phyloP scores from a whole-genome alignment of 2,329 filamentous ascomycete genomes.

The Cytospora paraplurivora region DNA sequence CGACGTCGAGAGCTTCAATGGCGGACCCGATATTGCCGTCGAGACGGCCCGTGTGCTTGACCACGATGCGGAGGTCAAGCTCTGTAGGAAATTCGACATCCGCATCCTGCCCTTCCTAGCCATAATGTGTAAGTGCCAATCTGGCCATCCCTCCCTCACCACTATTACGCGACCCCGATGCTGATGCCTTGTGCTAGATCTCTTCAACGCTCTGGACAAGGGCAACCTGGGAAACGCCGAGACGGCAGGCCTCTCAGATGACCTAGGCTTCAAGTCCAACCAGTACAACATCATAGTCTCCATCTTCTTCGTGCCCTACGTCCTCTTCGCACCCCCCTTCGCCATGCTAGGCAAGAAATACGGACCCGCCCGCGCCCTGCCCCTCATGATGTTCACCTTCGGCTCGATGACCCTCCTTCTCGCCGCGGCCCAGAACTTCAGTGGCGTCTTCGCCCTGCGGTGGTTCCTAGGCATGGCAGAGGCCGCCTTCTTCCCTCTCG shows the following conservation, averaged over 20 bases:
- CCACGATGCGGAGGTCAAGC: slow-evolving; percentile 43
- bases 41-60: slow-evolving; percentile 41
- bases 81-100: slow-evolving; percentile 49
- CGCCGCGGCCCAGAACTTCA: slow-evolving; percentile 59
- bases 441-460: slow-evolving; percentile 65
- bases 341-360: slow-evolving; percentile 69
- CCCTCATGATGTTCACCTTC: slow-evolving; percentile 66
- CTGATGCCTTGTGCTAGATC: slow-evolving; percentile 35
- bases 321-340: slow-evolving; percentile 67
- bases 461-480: slow-evolving; percentile 73
- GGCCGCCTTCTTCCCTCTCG: slow-evolving; percentile 69
- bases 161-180: background rate
- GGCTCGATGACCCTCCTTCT: slow-evolving; percentile 65
- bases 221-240: slow-evolving; percentile 59
- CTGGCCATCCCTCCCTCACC: background rate
- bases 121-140: slow-evolving; percentile 42
- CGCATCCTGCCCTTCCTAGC: slow-evolving; percentile 47
- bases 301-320: slow-evolving; percentile 75
- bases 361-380: slow-evolving; percentile 64
- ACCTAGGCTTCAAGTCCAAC: slow-evolving; percentile 60
- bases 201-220: slow-evolving; percentile 53
- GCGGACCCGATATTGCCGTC: slow-evolving; percentile 30
- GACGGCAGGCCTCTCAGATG: slow-evolving; percentile 53
- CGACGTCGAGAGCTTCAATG: slow-evolving; percentile 34
- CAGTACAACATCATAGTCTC: slow-evolving; percentile 71